Percentiles rank a stretch among this genome's conserved stretches.
Evolutionary conservation across 164 flowering plant genomes (phyloP).

Genomic region (Annona cherimola): DNA sequence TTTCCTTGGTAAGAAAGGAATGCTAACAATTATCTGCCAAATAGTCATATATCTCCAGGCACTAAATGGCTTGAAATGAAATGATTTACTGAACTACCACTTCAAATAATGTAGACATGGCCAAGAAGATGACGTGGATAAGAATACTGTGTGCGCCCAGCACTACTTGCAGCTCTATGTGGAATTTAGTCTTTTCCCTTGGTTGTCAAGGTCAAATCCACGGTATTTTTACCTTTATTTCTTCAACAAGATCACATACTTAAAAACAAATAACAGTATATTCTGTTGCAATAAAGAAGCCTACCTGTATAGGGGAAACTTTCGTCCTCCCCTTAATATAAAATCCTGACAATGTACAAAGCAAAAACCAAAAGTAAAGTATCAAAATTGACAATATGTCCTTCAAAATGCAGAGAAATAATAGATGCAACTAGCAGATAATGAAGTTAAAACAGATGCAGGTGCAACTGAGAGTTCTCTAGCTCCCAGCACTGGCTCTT

Average conservation of each 20-base stretch:
- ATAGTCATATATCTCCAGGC: no score
- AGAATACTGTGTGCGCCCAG: background rate
- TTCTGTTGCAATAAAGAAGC: background rate
- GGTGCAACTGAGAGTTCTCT: no score
- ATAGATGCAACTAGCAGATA: background rate
- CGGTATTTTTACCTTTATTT: background rate
- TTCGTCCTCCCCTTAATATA: conserved; percentile 79
- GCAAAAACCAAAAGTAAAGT: background rate
- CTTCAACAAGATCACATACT: background rate
- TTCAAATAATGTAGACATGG: no score
- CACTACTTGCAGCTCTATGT: background rate
- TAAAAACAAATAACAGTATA: background rate
- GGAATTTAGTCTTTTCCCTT: background rate
- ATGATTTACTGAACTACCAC: no score
- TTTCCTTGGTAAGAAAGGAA: no score
- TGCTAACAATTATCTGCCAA: no score
- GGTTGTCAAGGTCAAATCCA: background rate
- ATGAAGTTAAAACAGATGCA: no score
- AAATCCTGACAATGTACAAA: conserved; percentile 57
- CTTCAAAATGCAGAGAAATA: background rate
- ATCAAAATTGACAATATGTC: background rate
- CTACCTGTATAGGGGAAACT: conserved; percentile 85
- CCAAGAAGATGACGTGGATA: background rate
- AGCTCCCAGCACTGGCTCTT: no score
- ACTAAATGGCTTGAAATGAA: no score